Base-by-base conservation (phyloP, 768 basidiomycete species). In the Macrolepiota albuminosa region DNA sequence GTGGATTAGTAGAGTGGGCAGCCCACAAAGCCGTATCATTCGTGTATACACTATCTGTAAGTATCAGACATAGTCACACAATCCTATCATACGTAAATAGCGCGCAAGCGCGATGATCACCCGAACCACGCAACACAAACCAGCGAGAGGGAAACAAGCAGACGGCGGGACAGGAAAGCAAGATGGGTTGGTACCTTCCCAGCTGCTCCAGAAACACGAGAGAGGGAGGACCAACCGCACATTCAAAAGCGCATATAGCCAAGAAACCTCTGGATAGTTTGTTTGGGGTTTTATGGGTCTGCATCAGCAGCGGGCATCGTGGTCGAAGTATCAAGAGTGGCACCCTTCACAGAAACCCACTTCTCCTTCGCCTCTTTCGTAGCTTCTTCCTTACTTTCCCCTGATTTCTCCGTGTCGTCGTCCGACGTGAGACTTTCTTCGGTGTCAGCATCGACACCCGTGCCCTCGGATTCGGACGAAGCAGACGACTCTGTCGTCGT, bases 341-440 rank as follows among this genome's bases (percentile, higher is more conserved):
- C 50, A 55, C 79, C 79, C 71, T 89, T 88, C 69, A 92, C 85
- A 21, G 88, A 77, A 53, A 91, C 83, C 90, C 90, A 92, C 69
- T 88, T 89, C 68, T 91, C 89, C 69, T 81, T 82, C 66, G 72
- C 71, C 49, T 64, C 71, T 68, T 91, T 88, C 67, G 79, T 81
- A 66, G 72, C 71, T 40, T 64, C 71, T 43, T 77, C 72, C 34
- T 68, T 72, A 48, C 69, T 70, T 57, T 67, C 70, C 47, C 68
- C 70, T 21, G 68, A 64, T 66, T 81, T 82, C 43, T 85, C 81
- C 24, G 70, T 68, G 67, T 89, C 88, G 66, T 91, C 89, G 66
- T 91, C 89, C 37, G 88, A 89, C 3, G 88, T 86, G 63, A 87
- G 75, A 67, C 87, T 89, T 68, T 86, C 87, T 71, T 91, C 89